Conservation (phyloP, 306 rosid species). For the Vachellia pachyceras region DNA sequence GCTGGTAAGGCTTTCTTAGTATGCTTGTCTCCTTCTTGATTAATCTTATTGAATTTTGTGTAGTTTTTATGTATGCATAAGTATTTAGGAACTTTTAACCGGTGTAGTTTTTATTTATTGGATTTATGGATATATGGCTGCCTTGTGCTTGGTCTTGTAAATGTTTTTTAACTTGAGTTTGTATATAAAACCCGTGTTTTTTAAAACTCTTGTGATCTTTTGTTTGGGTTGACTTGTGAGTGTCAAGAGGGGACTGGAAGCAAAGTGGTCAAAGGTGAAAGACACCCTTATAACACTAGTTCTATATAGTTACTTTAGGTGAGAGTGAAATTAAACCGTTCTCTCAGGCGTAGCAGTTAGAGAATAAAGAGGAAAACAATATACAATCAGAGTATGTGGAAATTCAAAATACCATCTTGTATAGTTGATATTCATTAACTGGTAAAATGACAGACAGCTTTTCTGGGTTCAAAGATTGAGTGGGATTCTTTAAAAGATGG, state of each 20-base stretch:
- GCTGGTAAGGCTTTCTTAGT: constrained; percentile 12
- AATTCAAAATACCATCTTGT: no score
- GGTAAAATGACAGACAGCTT: no score
- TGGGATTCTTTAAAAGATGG: no score
- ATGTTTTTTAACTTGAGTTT: no score
- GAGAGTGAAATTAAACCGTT: not conserved
- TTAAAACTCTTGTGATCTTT: no score
- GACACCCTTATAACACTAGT: not conserved
- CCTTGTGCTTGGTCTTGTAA: no score
- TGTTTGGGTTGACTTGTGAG: not conserved
- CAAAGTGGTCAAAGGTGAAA: not conserved
- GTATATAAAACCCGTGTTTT: not conserved
- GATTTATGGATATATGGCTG: not conserved
- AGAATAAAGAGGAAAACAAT: not conserved
- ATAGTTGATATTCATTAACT: no score
- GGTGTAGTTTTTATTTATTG: no score
- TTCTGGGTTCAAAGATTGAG: no score
- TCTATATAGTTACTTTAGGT: not conserved
- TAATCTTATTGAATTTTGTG: not conserved
- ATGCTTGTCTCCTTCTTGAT: not conserved
- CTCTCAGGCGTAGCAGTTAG: not conserved
- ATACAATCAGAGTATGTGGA: not conserved
- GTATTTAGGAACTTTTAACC: not conserved
- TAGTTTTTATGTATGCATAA: not conserved
- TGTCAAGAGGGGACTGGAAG: not conserved